Evolutionary conservation across 2,329 filamentous ascomycete species (phyloP), one percentile per base, ranked within the genome.

Genomic region (Colletotrichum sidae): DNA sequence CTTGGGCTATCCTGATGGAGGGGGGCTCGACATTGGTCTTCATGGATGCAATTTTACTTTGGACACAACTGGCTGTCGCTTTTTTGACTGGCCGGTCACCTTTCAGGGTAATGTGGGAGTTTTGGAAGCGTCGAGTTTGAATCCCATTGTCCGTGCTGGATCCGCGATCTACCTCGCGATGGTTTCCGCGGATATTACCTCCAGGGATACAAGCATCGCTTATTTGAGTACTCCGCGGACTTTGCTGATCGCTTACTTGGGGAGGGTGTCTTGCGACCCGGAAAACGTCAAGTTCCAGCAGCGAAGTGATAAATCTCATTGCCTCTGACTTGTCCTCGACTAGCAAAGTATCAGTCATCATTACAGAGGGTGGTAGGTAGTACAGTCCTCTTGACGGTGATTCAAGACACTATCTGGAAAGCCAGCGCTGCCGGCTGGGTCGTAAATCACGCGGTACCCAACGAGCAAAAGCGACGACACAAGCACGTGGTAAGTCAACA

Each of bases 71-170:
- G 59, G 52, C 8, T 33, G 56, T 8, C 44, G 56, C 13, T 57
- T 61, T 35, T 61, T 57, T 52, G 59, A 61, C 39, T 61, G 52
- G 59, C 39, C 52, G 4, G 34, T 56, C 12, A 12, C 52, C n/a
- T 10, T 11, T 10, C 35, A 46, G 6, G 52, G 35, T 17, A 37
- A 37, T 10, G 13, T 35, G 5, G 53, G 59, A n/a, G 57, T 44
- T 5, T 8, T 61, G 37, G 52, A 61, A 35, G 53, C 53, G 10
- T 42, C 37, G 2, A 37, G 5, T 1, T 44, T 61, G 8, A 34
- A 44, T 6, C 52, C 55, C 10, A 57, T 44, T 4, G 59, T 41
- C 6, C 41, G 52, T 34, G 46, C 49, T 11, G 52, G 59, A 6
- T 52, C 59, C 4, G 59, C 52, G 8, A 37, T 61, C 17, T 57